These are phyloP conservation scores for Cordyceps tenuipes DNA, from an alignment of 2,329 filamentous ascomycete genomes.

Conservation along the genomic window DNA sequence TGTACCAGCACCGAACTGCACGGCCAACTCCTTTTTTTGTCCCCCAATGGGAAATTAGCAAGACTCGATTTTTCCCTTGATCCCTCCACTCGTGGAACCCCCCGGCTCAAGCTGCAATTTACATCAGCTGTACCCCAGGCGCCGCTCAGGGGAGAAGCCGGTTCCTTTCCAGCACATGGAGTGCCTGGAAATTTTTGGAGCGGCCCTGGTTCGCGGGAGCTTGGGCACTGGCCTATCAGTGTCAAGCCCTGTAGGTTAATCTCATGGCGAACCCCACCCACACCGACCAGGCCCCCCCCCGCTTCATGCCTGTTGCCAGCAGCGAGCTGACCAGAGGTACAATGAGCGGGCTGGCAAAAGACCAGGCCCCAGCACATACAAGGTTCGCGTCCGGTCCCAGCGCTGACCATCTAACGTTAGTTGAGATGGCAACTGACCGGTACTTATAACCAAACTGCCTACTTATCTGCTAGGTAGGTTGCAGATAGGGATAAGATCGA, in stretches of 20 bases:
- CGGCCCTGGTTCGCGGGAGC: constrained; percentile 1
- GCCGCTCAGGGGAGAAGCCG: constrained; percentile 6
- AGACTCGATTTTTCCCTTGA: not conserved
- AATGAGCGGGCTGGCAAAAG: not conserved
- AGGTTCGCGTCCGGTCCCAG: not conserved
- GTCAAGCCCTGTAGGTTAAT: constrained; percentile 30
- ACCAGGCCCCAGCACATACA: not conserved
- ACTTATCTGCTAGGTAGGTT: too few species aligned
- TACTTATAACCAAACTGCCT: not conserved
- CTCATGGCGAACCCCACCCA: constrained; percentile 34
- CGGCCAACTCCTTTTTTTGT: not conserved
- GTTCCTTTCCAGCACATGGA: not conserved
- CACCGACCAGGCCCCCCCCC: constrained; percentile 20
- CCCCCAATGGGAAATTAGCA: constrained; percentile 3
- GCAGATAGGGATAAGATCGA: not conserved
- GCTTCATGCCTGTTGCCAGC: not conserved
- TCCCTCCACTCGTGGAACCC: not conserved
- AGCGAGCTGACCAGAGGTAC: constrained; percentile 6
- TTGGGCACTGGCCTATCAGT: constrained; percentile 19
- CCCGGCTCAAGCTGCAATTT: constrained; percentile 1
- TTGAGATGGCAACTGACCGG: not conserved
- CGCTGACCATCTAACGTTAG: not conserved
- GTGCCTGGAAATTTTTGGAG: not conserved
- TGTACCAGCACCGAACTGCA: not conserved
- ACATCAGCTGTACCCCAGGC: not conserved